Percentiles rank a stretch among this genome's conserved stretches.
Conservation (phyloP, 1,284 basidiomycete genomes). For the Rhodotorula mucilaginosa region DNA sequence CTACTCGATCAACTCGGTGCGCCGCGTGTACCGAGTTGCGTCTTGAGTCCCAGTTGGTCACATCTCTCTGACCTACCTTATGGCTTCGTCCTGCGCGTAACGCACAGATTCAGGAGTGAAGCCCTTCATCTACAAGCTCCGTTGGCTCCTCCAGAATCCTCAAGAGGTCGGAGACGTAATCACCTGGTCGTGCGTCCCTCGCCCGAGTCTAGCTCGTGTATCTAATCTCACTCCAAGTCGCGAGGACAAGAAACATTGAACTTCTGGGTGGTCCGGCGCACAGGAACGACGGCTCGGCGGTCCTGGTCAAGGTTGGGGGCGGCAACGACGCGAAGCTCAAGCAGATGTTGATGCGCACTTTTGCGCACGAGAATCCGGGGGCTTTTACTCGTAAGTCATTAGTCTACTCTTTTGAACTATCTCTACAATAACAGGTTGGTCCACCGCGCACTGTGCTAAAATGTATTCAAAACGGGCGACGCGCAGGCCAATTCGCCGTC, state of each 20-base stretch:
- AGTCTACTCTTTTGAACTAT: no score
- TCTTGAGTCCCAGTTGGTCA: no score
- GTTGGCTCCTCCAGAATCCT: slow-evolving; percentile 14
- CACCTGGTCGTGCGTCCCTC: slow-evolving; percentile 21
- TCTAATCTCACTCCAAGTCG: not conserved
- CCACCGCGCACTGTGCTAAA: no score
- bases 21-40: no score
- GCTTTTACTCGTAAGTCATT: not conserved
- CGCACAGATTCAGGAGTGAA: slow-evolving; percentile 17
- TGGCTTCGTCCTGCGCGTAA: no score
- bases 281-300: not conserved
- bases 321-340: not conserved
- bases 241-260: not conserved
- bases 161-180: not conserved
- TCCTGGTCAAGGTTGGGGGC: not conserved
- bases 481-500: not conserved
- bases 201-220: not conserved
- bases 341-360: not conserved
- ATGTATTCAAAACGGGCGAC: no score
- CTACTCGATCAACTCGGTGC: no score
- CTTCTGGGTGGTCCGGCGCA: not conserved
- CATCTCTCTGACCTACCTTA: no score
- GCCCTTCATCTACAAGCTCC: slow-evolving; percentile 25
- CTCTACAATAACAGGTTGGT: no score
- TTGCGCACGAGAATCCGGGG: not conserved